Evolutionary conservation across 2,329 filamentous ascomycete genomes (phyloP), one percentile per base, ranked within the genome.

Genomic region (Aspergillus fumigatus): DNA sequence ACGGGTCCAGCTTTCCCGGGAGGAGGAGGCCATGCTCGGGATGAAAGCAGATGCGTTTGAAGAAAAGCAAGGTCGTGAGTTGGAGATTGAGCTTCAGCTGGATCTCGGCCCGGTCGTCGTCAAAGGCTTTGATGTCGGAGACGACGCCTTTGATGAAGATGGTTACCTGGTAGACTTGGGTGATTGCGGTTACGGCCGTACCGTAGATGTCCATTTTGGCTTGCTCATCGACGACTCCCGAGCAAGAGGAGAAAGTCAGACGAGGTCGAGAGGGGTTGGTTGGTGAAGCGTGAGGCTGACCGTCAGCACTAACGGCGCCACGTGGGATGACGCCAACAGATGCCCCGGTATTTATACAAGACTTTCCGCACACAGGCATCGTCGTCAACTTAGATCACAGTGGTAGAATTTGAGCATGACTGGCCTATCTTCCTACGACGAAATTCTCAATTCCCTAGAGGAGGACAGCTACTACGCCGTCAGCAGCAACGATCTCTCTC

Each of bases 111-210:
- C 65, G 62, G 52, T 69, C 66, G 32, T 67, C 60, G 27, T 69
- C 65, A 27, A 65, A 68, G 14, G 61, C 45, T 48, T 64, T 67
- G 54, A 68, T 59, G 43, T 69, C 67, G 19, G 66, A 64, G 29
- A 70, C 59, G 41, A 70, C 65, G 10, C 67, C 67, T 50, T 69
- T 61, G 49, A 70, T 69, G 50, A 69, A 69, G n/a, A 69, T 58
- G 9, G 67, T 67, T 23, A 68, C 65, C 21, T 67, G 60, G 52
- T 66, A 62, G 50, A 68, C 57, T 32, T 70, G 63, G 48, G 60
- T 60, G 17, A 68, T 60, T n/a, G 62, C 67, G 7, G 66, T 68
- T 8, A 61, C 55, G 25, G 66, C 63, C 10, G 67, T 68, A 8
- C 65, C 65, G 53, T 67, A 69, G 35, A 68, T 41, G 56, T 69